phyloP scores from a whole-genome alignment of 208 protist species.

The Crithidia acanthocephali region DNA sequence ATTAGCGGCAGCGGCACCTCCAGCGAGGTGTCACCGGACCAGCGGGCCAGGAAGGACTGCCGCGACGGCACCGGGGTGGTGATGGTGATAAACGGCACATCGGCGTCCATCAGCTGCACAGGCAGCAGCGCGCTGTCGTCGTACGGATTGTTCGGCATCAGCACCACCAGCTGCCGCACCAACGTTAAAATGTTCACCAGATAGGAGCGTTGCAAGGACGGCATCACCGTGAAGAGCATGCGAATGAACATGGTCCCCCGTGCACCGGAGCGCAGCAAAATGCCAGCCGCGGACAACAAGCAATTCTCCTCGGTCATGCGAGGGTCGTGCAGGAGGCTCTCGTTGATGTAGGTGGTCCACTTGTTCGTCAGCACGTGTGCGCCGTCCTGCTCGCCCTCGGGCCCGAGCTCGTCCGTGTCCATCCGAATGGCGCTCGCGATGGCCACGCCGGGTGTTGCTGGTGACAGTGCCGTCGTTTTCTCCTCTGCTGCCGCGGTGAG shows the following conservation, averaged over 20 bases:
- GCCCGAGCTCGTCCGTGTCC: not conserved
- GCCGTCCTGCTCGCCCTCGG: slow-evolving; percentile 4
- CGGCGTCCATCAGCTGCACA: slow-evolving; percentile 24
- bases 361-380: slow-evolving; percentile 17
- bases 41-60: slow-evolving; percentile 43
- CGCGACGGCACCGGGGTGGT: slow-evolving; percentile 29
- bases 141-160: slow-evolving; percentile 33
- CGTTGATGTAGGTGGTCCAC: slow-evolving; percentile 18
- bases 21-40: slow-evolving; percentile 36
- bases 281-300: slow-evolving; percentile 39
- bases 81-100: slow-evolving; percentile 33
- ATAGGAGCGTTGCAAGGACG: slow-evolving; percentile 28
- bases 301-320: slow-evolving; percentile 30
- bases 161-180: slow-evolving; percentile 46
- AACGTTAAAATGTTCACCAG: slow-evolving; percentile 35
- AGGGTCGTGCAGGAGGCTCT: slow-evolving; percentile 7
- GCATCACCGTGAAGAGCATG: slow-evolving; percentile 37
- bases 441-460: not conserved
- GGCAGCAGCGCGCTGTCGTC: slow-evolving; percentile 55
- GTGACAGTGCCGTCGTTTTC: not conserved
- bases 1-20: slow-evolving; percentile 51
- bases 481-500: not conserved
- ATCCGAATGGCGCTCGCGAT: not conserved
- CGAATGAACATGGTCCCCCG: slow-evolving; percentile 42
- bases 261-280: slow-evolving; percentile 50